Evolutionary conservation across 2,329 filamentous ascomycete species (phyloP), one percentile per base, ranked within the genome.

Genomic region (Aureobasidium leucospermi): DNA sequence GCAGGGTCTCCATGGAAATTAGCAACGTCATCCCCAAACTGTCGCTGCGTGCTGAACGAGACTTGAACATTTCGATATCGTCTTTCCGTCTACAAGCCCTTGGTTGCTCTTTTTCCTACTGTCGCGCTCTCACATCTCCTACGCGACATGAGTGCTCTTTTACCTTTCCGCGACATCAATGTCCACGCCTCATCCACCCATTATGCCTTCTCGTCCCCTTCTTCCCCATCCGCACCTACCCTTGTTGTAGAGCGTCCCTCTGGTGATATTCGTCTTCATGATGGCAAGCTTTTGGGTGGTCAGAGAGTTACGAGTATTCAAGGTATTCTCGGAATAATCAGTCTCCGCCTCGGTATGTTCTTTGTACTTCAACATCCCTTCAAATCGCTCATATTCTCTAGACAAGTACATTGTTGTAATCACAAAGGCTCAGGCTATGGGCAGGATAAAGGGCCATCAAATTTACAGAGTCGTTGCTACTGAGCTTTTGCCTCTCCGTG

Each of bases 341-440:
- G 92, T 78, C 78, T 99, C 71, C 88, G 94, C 69, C 83, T 99
- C 70, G 92, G 92, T 96, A 81, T 56, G 68, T 75, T 60, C 29
- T 45, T 34, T 55, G 16, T 32, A 48, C 2, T 7, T 28, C 4
- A 6, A 45, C 16, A 9, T 7, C 8, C 10, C 4, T 3, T 6
- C 10, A n/a, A 10, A 11, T 36, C 10, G n/a, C 53, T 39, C 19
- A 57, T 39, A 1, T n/a, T 46, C 15, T 16, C 67, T 84, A 85
- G 84, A 99, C 81, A 97, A 96, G 75, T 99, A 99, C 81, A 87
- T 96, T 70, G 89, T 99, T 70, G 83, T 96, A 70, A 96, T 99
- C 73, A 96, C 89, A 67, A 97, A 99, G 76, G 89, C 91, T 59
- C 85, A 92, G 71, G 88, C 91, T 39, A 85, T 97, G 74, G 94